Percentiles rank a stretch among this genome's conserved stretches.
These are phyloP conservation scores for Fusarium sp. DNA, from an alignment of 2,329 filamentous ascomycete species.

Conservation along the genomic window DNA sequence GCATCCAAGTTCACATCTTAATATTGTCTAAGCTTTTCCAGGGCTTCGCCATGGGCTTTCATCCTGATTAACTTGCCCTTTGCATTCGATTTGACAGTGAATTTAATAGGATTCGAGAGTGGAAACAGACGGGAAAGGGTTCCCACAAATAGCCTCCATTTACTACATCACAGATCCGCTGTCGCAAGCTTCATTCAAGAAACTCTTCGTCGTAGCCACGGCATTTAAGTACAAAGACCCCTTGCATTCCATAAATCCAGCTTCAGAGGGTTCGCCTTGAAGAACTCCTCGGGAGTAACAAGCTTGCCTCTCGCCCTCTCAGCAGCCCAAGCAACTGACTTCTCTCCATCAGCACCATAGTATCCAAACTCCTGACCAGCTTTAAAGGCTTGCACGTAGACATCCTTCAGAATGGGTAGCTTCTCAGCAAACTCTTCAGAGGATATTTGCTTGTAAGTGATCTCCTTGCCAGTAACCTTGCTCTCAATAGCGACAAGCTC, in stretches of 20 bases:
- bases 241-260: too few relatives aligned
- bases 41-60: background rate
- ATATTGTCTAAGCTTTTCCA: background rate
- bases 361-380: conserved; percentile 36
- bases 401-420: conserved; percentile 16
- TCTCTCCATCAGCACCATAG: conserved; percentile 28
- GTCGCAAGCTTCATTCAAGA: too few relatives aligned
- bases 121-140: background rate
- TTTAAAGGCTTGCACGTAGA: conserved; percentile 10
- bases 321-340: conserved; percentile 33
- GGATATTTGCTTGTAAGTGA: conserved; percentile 35
- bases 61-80: too few relatives aligned
- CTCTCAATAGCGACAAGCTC: conserved; percentile 52
- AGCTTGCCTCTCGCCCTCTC: conserved; percentile 32
- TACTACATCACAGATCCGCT: too few relatives aligned
- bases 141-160: background rate
- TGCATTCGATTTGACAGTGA: background rate
- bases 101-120: background rate
- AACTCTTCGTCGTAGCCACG: too few relatives aligned
- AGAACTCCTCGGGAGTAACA: conserved; percentile 34
- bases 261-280: conserved; percentile 21
- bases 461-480: conserved; percentile 51
- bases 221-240: fast-evolving
- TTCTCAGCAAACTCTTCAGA: conserved; percentile 27
- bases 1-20: background rate